Evolutionary conservation across 805 yeast genomes (phyloP).

Genomic region (Suhomyces prunicola): DNA sequence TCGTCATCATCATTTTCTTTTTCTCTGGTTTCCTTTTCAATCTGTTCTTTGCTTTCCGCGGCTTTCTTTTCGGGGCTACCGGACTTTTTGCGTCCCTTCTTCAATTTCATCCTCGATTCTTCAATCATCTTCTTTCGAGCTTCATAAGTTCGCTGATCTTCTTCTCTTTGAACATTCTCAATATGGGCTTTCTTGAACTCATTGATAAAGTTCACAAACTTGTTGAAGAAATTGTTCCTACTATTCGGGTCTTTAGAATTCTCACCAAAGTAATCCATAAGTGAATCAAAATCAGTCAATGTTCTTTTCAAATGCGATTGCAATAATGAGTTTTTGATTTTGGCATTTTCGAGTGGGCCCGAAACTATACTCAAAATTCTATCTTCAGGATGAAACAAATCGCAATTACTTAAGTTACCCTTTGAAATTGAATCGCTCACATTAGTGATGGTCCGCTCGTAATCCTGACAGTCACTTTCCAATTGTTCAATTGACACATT

Average conservation of each 20-base stretch:
- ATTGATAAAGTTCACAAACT: conserved; percentile 72
- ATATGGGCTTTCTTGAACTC: conserved; percentile 78
- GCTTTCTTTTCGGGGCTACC: conserved; percentile 1
- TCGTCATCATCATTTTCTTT: conserved; percentile 7
- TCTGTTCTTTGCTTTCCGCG: conserved; percentile 6
- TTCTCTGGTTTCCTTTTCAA: conserved; percentile 8
- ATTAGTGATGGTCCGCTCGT: conserved; percentile 57
- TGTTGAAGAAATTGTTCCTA: conserved; percentile 67
- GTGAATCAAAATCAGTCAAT: conserved; percentile 58
- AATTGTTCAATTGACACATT: conserved; percentile 82
- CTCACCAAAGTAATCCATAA: conserved; percentile 90
- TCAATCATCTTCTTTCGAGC: conserved; percentile 34
- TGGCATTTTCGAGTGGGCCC: conserved; percentile 72
- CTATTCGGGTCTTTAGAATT: conserved; percentile 68
- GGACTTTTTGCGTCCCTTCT: conserved; percentile 1
- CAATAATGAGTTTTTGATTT: conserved; percentile 62
- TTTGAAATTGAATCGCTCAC: conserved; percentile 69
- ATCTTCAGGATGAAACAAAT: conserved; percentile 81
- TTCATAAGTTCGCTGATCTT: conserved; percentile 56
- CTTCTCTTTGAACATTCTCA: conserved; percentile 79
- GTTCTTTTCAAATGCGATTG: conserved; percentile 62
- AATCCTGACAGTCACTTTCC: conserved; percentile 66
- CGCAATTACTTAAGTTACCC: conserved; percentile 83
- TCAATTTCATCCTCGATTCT: conserved; percentile 13
- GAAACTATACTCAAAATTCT: conserved; percentile 57